Percentiles rank a stretch among this genome's conserved stretches.
Evolutionary conservation across 768 basidiomycete species (phyloP).

Genomic region (Termitomyces sp.): DNA sequence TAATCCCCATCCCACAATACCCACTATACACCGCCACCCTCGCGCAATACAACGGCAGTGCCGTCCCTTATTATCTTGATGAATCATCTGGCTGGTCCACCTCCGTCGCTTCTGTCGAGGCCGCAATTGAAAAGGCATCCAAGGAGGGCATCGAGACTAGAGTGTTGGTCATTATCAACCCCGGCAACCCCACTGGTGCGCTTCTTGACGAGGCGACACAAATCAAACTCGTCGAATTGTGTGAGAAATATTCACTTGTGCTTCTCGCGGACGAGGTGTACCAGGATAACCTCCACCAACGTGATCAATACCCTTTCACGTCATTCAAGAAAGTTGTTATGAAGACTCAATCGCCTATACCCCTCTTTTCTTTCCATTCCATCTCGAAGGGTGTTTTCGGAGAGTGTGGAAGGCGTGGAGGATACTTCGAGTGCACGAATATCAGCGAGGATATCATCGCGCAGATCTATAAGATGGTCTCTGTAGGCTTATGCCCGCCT

Average conservation of each 20-base stretch:
- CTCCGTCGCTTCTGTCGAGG: slow-evolving; percentile 58
- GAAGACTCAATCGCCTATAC: slow-evolving; percentile 59
- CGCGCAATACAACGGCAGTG: slow-evolving; percentile 73
- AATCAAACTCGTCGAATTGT: slow-evolving; percentile 71
- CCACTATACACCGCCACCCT: slow-evolving; percentile 96
- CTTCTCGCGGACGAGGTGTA: slow-evolving; percentile 99
- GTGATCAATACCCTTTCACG: slow-evolving; percentile 66
- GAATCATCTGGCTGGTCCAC: slow-evolving; percentile 83
- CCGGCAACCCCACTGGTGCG: slow-evolving; percentile 94
- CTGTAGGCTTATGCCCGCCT: slow-evolving; percentile 85
- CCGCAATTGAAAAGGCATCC: slow-evolving; percentile 59
- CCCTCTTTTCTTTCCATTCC: slow-evolving; percentile 94
- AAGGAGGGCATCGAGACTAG: slow-evolving; percentile 60
- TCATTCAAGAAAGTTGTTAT: slow-evolving; percentile 90
- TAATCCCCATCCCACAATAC: slow-evolving; percentile 98
- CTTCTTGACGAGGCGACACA: slow-evolving; percentile 71
- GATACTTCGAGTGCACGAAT: slow-evolving; percentile 93
- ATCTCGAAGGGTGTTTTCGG: slow-evolving; percentile 96
- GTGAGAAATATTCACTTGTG: slow-evolving; percentile 79
- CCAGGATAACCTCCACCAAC: slow-evolving; percentile 84
- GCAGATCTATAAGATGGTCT: slow-evolving; percentile 95
- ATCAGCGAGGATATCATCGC: slow-evolving; percentile 71
- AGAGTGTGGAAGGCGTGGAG: slow-evolving; percentile 96
- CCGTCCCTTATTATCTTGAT: slow-evolving; percentile 86
- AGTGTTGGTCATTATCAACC: slow-evolving; percentile 96